phyloP scores from a whole-genome alignment of 352 stramenopile species.

The Pythium folliculosum region DNA sequence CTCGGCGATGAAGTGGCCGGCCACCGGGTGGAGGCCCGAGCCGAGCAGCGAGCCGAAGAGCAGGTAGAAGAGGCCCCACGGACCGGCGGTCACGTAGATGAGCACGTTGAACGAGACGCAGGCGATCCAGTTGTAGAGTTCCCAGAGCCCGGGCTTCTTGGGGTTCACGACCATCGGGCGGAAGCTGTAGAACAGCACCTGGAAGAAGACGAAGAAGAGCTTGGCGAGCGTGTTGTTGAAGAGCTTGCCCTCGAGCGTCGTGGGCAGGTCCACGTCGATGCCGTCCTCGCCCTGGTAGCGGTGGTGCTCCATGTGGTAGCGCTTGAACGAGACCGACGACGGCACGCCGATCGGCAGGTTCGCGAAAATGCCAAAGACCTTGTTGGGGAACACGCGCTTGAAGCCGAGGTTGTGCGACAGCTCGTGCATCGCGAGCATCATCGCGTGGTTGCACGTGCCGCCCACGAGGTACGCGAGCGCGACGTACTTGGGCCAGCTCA shows the following conservation, averaged over 20 bases:
- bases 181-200: conserved; percentile 94
- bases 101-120: conserved; percentile 84
- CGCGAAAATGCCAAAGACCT: conserved; percentile 89
- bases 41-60: conserved; percentile 91
- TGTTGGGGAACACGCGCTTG: conserved; percentile 90
- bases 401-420: conserved; percentile 96
- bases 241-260: conserved; percentile 86
- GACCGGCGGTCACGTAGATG: conserved; percentile 84
- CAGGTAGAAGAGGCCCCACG: conserved; percentile 90
- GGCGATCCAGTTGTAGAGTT: conserved; percentile 86
- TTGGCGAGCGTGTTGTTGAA: conserved; percentile 90
- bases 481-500: conserved; percentile 65
- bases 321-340: conserved; percentile 92
- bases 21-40: conserved; percentile 93
- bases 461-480: conserved; percentile 85
- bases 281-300: conserved; percentile 94
- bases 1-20: conserved; percentile 97
- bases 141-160: conserved; percentile 82
- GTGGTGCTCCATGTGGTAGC: conserved; percentile 98
- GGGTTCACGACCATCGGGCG: conserved; percentile 93
- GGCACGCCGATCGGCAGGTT: conserved; percentile 94
- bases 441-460: conserved; percentile 93
- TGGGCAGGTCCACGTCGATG: conserved; percentile 95
- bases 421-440: conserved; percentile 97
- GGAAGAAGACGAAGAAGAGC: conserved; percentile 92